Conservation (phyloP, 1,284 basidiomycete genomes). For the Termitomyces sp. region DNA sequence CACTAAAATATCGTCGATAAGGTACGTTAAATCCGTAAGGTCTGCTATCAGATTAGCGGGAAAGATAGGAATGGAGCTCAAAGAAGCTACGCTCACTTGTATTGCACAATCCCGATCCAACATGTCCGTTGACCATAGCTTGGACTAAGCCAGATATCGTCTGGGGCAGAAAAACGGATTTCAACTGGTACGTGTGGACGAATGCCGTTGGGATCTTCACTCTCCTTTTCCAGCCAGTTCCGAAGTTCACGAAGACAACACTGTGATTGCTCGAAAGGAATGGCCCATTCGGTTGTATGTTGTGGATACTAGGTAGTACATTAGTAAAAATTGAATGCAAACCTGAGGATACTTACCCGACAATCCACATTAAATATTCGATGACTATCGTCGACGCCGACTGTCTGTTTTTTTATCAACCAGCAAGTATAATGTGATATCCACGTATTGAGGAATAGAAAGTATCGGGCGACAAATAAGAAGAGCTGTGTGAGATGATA, state of each 20-base stretch:
- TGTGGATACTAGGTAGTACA: constrained; percentile 62
- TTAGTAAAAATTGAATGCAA: constrained; percentile 15
- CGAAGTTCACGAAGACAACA: constrained; percentile 73
- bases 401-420: constrained; percentile 45
- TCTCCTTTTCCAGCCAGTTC: constrained; percentile 71
- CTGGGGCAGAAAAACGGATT: constrained; percentile 82
- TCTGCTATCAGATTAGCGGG: constrained; percentile 35
- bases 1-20: constrained; percentile 77
- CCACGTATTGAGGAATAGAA: constrained; percentile 49
- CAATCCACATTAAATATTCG: constrained; percentile 83
- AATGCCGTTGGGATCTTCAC: constrained; percentile 63
- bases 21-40: constrained; percentile 89
- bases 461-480: constrained; percentile 65
- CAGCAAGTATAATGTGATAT: constrained; percentile 55
- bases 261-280: constrained; percentile 65
- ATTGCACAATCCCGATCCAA: constrained; percentile 97
- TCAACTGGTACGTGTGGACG: constrained; percentile 93
- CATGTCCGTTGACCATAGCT: constrained; percentile 76
- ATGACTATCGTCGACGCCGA: constrained; percentile 69
- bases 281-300: constrained; percentile 91
- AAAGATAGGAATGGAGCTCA: constrained; percentile 5
- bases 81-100: constrained; percentile 58
- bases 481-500: constrained; percentile 79
- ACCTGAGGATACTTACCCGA: constrained; percentile 44
- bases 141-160: constrained; percentile 94